These are phyloP conservation scores for Eruca vesicaria DNA, from an alignment of 441 rosid genomes.

Conservation along the genomic window DNA sequence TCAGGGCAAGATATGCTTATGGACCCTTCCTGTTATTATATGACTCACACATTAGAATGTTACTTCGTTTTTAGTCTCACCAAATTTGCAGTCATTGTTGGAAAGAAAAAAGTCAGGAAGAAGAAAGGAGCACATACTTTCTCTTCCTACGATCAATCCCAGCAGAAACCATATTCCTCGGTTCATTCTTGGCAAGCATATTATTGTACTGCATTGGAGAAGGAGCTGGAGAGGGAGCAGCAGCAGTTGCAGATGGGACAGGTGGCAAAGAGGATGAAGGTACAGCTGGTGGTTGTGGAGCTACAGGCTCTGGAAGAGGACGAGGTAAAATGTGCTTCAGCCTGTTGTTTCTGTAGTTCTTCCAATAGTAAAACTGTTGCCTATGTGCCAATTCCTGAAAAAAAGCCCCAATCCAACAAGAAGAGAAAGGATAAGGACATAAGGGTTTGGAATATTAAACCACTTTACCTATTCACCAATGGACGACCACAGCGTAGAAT, in stretches of 20 bases:
- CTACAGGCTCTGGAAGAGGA: slow-evolving; percentile 79
- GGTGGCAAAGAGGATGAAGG: slow-evolving; percentile 48
- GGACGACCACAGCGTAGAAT: neutral
- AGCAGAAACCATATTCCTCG: slow-evolving; percentile 45
- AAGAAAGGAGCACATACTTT: slow-evolving; percentile 49
- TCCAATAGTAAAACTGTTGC: slow-evolving; percentile 96
- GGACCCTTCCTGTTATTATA: slow-evolving; percentile 34
- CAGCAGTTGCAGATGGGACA: slow-evolving; percentile 42
- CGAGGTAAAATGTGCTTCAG: slow-evolving; percentile 88
- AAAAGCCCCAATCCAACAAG: neutral
- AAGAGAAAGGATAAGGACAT: neutral
- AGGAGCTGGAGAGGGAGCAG: slow-evolving; percentile 57
- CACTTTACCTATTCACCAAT: neutral
- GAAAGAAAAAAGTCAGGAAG: neutral
- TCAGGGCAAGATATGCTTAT: slow-evolving; percentile 21
- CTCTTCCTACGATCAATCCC: slow-evolving; percentile 84
- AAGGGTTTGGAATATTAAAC: neutral
- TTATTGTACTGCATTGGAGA: slow-evolving; percentile 84
- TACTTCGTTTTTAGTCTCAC: neutral
- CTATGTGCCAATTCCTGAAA: slow-evolving; percentile 87
- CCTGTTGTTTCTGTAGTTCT: slow-evolving; percentile 91
- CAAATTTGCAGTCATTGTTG: neutral
- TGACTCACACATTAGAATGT: slow-evolving; percentile 10
- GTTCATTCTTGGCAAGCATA: slow-evolving; percentile 60
- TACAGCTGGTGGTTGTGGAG: slow-evolving; percentile 45